These are phyloP conservation scores for Yamadazyma dendronema DNA, from an alignment of 1,139 yeast genomes.

Conservation along the genomic window DNA sequence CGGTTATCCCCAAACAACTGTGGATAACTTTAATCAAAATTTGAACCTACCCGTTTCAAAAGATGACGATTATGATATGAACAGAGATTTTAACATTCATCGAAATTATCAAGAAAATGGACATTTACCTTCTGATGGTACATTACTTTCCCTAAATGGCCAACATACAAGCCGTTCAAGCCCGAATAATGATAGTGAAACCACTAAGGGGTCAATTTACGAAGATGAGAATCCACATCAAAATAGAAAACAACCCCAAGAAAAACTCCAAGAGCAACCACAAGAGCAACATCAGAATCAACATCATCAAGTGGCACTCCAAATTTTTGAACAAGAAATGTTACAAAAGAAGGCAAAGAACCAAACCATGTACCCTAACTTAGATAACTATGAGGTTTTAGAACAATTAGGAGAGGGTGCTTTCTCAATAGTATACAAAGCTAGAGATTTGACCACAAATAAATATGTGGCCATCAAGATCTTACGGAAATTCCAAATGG, in stretches of 20 bases:
- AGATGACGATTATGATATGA: background rate
- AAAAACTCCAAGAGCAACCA: too few relatives aligned
- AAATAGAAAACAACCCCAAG: too few relatives aligned
- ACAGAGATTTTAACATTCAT: background rate
- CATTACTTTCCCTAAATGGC: background rate
- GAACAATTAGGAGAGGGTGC: slow-evolving; percentile 92
- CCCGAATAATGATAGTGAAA: background rate
- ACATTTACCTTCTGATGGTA: background rate
- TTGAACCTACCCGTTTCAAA: slow-evolving; percentile 4
- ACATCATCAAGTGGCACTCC: slow-evolving; percentile 54
- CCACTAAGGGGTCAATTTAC: background rate
- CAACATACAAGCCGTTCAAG: too few relatives aligned
- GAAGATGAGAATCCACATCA: background rate
- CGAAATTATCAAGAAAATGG: background rate
- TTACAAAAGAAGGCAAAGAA: slow-evolving; percentile 25
- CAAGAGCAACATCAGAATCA: slow-evolving; percentile 1
- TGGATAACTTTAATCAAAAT: background rate
- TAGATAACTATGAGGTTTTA: slow-evolving; percentile 51
- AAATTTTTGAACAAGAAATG: slow-evolving; percentile 63
- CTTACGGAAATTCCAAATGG: slow-evolving; percentile 55
- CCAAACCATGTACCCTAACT: slow-evolving; percentile 43
- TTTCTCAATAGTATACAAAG: slow-evolving; percentile 83
- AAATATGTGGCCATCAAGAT: slow-evolving; percentile 70
- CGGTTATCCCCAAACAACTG: background rate
- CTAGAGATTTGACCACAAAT: slow-evolving; percentile 42